Conservation (phyloP, 176 grass and related monocot genomes). For the Oryza nivara region DNA sequence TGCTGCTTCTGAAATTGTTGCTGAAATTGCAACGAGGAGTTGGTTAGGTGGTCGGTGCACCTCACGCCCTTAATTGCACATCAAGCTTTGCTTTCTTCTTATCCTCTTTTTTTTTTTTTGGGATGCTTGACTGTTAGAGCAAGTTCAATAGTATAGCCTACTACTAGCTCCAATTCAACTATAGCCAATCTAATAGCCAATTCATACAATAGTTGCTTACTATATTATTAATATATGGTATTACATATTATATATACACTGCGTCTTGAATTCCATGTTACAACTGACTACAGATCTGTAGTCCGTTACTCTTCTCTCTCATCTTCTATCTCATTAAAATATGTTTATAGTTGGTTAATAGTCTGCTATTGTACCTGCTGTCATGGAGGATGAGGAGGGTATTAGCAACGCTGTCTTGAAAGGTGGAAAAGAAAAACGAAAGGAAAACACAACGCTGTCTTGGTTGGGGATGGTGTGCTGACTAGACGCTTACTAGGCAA, state of each 20-base stretch:
- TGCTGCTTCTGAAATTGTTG: neutral
- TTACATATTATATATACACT: too few species aligned
- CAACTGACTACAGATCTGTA: too few species aligned
- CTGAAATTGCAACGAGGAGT: neutral
- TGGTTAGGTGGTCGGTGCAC: neutral
- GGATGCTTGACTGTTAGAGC: neutral
- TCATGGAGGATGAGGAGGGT: neutral
- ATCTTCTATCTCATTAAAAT: too few species aligned
- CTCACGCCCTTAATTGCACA: neutral
- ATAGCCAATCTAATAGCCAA: too few species aligned
- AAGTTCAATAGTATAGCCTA: too few species aligned
- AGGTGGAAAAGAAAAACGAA: too few species aligned
- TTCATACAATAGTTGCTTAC: too few species aligned
- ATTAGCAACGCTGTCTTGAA: neutral
- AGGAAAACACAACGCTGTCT: neutral
- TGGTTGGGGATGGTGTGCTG: neutral
- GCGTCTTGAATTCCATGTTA: too few species aligned
- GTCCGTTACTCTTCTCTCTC: too few species aligned
- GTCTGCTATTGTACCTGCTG: neutral
- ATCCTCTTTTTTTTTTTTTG: neutral
- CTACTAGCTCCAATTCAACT: too few species aligned
- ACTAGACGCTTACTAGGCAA: slow-evolving; percentile 12
- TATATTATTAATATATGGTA: too few species aligned
- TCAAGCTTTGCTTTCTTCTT: neutral
- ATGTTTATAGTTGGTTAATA: too few species aligned